Evolutionary conservation across 1,284 basidiomycete species (phyloP).

Genomic region (Cutaneotrichosporon arboriforme): DNA sequence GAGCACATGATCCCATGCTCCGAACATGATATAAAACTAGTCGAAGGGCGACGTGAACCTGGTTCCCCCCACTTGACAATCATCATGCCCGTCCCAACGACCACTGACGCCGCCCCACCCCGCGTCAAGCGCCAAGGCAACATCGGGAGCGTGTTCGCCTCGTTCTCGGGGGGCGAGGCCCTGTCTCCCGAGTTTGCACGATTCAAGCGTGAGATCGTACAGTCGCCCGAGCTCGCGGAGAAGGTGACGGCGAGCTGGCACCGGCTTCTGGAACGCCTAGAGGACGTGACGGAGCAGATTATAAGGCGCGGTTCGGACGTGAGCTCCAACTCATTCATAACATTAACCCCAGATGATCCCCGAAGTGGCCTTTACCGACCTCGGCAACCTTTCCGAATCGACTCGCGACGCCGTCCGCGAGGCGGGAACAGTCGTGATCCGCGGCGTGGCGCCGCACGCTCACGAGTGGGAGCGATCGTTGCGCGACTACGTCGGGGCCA

Average conservation of each 20-base stretch:
- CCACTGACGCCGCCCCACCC: not conserved
- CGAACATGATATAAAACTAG: not conserved
- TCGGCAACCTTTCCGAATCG: slow-evolving; percentile 50
- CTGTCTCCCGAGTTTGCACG: not conserved
- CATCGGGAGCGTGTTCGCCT: slow-evolving; percentile 4
- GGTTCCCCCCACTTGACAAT: not conserved
- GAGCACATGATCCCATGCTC: not conserved
- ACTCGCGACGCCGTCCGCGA: slow-evolving; percentile 53
- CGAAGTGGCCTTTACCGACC: slow-evolving; percentile 52
- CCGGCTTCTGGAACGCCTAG: slow-evolving; percentile 55
- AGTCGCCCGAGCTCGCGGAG: slow-evolving; percentile 47
- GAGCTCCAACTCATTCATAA: not conserved
- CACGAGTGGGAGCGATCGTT: slow-evolving; percentile 58
- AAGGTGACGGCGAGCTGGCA: slow-evolving; percentile 55
- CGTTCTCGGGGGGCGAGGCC: not conserved
- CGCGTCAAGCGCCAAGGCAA: not conserved
- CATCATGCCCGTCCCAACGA: not conserved
- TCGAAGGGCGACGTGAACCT: not conserved
- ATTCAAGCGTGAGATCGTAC: slow-evolving; percentile 38
- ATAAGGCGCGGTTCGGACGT: slow-evolving; percentile 36
- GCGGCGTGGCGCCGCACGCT: slow-evolving; percentile 56
- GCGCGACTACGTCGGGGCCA: not conserved
- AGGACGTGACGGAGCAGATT: slow-evolving; percentile 51
- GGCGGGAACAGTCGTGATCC: slow-evolving; percentile 58
- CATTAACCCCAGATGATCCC: slow-evolving; percentile 54